Conservation (phyloP, 2,329 filamentous ascomycete genomes). For the Claviceps sp. region DNA sequence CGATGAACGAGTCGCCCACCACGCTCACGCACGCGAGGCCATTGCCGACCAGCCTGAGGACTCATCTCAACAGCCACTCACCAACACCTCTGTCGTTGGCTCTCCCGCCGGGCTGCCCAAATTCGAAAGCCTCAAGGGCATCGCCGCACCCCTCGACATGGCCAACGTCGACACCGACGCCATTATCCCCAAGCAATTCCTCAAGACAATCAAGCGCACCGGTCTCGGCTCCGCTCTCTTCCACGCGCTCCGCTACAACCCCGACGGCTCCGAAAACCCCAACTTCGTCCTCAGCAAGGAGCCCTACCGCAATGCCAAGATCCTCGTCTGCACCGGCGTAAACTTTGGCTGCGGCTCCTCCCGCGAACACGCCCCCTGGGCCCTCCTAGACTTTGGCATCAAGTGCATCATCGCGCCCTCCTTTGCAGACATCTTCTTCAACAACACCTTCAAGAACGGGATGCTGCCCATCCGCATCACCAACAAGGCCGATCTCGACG, state of each 20-base stretch:
- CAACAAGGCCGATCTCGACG: constrained; percentile 51
- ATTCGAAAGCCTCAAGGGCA: constrained; percentile 72
- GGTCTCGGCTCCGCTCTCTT: constrained; percentile 84
- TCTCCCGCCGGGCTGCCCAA: constrained; percentile 57
- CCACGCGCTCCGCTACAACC: constrained; percentile 65
- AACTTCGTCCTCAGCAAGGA: constrained; percentile 85
- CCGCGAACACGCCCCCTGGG: constrained; percentile 94
- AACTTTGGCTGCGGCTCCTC: constrained; percentile 95
- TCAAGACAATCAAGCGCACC: constrained; percentile 98
- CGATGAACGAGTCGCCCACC: constrained; percentile 38
- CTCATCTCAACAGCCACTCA: constrained; percentile 37
- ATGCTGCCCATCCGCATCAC: constrained; percentile 79
- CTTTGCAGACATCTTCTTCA: constrained; percentile 74
- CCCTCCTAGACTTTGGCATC: constrained; percentile 91
- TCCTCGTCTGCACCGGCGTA: constrained; percentile 76
- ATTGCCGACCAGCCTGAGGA: constrained; percentile 50
- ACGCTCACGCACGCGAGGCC: constrained; percentile 38
- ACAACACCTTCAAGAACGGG: constrained; percentile 99
- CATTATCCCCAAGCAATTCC: constrained; percentile 97
- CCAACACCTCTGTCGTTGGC: constrained; percentile 41
- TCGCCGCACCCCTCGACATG: constrained; percentile 75
- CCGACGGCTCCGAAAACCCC: constrained; percentile 60
- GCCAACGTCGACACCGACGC: constrained; percentile 97
- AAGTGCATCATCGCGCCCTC: constrained; percentile 84
- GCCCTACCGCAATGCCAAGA: constrained; percentile 72